Evolutionary conservation across 495 filamentous ascomycete species (phyloP).

Genomic region (Delitschia confertaspora): DNA sequence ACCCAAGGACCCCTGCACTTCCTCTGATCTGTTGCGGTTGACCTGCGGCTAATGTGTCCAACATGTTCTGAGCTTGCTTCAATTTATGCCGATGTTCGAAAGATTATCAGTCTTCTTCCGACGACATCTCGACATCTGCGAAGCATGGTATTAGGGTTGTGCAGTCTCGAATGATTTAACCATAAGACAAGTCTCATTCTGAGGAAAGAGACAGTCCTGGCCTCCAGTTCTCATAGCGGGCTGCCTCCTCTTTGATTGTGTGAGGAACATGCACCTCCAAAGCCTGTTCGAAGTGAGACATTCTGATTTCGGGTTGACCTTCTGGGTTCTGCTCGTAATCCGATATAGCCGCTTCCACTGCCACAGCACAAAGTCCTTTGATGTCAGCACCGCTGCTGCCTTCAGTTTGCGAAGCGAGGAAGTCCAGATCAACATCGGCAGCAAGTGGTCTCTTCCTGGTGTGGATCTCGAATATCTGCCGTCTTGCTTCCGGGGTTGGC

Average conservation of each 20-base stretch:
- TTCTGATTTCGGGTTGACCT: slow-evolving; percentile 12
- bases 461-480: slow-evolving; percentile 66
- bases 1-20: no score
- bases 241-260: slow-evolving; percentile 19
- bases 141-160: no score
- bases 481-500: slow-evolving; percentile 65
- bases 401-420: slow-evolving; percentile 61
- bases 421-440: slow-evolving; percentile 55
- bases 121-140: no score
- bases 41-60: no score
- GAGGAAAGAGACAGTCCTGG: slow-evolving; percentile 22
- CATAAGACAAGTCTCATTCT: slow-evolving; percentile 15
- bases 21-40: no score
- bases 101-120: no score
- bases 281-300: slow-evolving; percentile 23
- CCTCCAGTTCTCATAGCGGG: slow-evolving; percentile 21
- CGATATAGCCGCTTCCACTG: slow-evolving; percentile 13
- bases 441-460: slow-evolving; percentile 51
- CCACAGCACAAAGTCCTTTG: slow-evolving; percentile 56
- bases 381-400: slow-evolving; percentile 88
- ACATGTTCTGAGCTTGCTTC: no score
- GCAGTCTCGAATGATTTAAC: no score
- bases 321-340: slow-evolving; percentile 11
- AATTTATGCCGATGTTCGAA: no score
- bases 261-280: slow-evolving; percentile 21